These are phyloP conservation scores for Serendipita sp. DNA, from an alignment of 768 basidiomycete species.

Conservation along the genomic window DNA sequence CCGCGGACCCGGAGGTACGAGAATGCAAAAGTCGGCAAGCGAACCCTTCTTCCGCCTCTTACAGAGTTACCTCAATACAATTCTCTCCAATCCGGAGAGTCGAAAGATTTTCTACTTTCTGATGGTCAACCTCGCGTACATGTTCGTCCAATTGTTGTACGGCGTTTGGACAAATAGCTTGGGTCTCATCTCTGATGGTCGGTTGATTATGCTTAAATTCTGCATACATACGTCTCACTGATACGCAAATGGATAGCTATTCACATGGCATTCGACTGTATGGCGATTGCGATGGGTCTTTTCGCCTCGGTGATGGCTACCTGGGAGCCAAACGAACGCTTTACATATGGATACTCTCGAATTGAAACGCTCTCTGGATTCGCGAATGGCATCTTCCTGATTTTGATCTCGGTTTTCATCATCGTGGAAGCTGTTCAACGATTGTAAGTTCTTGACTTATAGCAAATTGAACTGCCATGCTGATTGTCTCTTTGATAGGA, in stretches of 20 bases:
- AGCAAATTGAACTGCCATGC: slow-evolving; percentile 8
- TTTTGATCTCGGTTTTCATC: slow-evolving; percentile 93
- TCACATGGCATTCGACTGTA: slow-evolving; percentile 98
- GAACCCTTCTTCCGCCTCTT: slow-evolving; percentile 17
- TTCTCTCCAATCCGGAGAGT: slow-evolving; percentile 82
- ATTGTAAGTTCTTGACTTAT: slow-evolving; percentile 40
- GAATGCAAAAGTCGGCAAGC: slow-evolving; percentile 10
- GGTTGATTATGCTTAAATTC: too few species aligned
- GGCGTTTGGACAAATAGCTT: slow-evolving; percentile 96
- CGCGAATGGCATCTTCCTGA: slow-evolving; percentile 88
- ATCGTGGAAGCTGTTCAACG: slow-evolving; percentile 95
- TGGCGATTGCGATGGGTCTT: slow-evolving; percentile 90
- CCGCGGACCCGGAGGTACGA: slow-evolving; percentile 2
- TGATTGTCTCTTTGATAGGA: slow-evolving; percentile 25
- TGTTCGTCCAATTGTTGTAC: slow-evolving; percentile 94
- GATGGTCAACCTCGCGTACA: slow-evolving; percentile 84
- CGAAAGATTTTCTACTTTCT: slow-evolving; percentile 95
- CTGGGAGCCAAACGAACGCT: slow-evolving; percentile 88
- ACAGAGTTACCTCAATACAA: slow-evolving; percentile 63
- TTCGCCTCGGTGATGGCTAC: slow-evolving; percentile 96
- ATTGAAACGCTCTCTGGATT: slow-evolving; percentile 97
- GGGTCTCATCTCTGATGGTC: slow-evolving; percentile 94
- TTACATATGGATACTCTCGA: slow-evolving; percentile 89
- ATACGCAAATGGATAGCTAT: too few species aligned
- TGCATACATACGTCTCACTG: too few species aligned